Base-by-base conservation (phyloP, 257 asterid genomes). In the Penstemon barbatus region DNA sequence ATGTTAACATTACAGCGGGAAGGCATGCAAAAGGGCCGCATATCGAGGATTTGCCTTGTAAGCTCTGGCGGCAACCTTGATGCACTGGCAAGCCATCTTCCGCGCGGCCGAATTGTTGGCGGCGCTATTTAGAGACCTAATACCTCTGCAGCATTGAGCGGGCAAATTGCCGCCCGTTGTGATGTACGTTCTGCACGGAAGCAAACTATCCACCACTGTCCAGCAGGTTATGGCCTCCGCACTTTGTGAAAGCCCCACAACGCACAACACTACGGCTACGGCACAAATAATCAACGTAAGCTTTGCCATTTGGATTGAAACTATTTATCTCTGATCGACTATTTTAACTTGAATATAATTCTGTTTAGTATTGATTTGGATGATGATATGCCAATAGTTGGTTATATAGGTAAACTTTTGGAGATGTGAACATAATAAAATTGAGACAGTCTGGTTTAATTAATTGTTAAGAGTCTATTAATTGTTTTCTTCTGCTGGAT, bases 91-190 rank as follows among this genome's bases (percentile, higher is more conserved):
- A 12, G 60, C 70, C 0, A 37, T 15, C 73, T 45, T 57, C 2
- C 83, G 75, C 10, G 6, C 62, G 4, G 71, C 33, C 7, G 65
- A 0, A 0, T 65, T 61, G 44, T 8, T 57, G 53, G 78, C 55
- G 13, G 49, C 55, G 6, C 41, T 58, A 49, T 67, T 10, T 0
- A 79, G 59, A 25, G 78, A 19, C 44, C 53, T 71, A 5, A 53
- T n/a, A 3, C 78, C 78, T 13, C 3, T 3, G 73, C 83, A 79
- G 74, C 83, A 79, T 4, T 7, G 38, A 1, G 4, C 12, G 10
- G 83, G 57, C 63, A 63, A 7, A 0, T 12, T 7, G 15, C 78
- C 75, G 15, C 83, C 80, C 48, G 19, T 1, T 61, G 8, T 41
- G 49, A 79, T 18, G 70, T 65, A 57, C 0, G 7, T 1, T 7